phyloP scores from a whole-genome alignment of 768 basidiomycete species.

The Boletus fagicola region DNA sequence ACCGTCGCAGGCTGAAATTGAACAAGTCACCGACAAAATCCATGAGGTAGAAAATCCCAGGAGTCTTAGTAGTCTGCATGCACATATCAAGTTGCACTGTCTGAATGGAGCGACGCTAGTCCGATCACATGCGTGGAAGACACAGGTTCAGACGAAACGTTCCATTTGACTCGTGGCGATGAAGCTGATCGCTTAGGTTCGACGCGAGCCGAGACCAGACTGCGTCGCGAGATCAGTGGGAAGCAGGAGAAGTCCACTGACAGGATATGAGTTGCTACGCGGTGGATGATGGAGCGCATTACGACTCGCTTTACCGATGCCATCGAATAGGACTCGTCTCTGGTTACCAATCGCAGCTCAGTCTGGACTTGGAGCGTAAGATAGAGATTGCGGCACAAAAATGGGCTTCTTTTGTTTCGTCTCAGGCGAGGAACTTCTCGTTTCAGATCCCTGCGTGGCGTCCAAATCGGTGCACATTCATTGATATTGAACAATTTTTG shows the following conservation, averaged over 20 bases:
- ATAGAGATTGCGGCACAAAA: neutral
- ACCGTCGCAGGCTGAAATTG: neutral
- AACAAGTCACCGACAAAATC: neutral
- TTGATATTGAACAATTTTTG: neutral
- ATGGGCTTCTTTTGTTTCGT: neutral
- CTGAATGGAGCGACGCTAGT: neutral
- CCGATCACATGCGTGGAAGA: neutral
- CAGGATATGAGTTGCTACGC: neutral
- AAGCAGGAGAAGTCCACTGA: neutral
- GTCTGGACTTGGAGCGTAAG: neutral
- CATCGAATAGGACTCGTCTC: no score
- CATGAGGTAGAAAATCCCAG: neutral
- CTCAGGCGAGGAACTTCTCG: neutral
- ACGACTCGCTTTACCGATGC: neutral
- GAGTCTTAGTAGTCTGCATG: neutral
- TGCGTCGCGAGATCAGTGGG: neutral
- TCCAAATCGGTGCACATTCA: neutral
- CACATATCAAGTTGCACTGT: neutral
- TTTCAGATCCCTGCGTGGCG: neutral
- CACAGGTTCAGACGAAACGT: neutral
- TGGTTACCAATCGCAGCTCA: no score
- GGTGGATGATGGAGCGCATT: neutral
- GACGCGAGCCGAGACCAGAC: neutral
- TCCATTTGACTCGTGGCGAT: neutral
- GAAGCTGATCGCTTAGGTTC: neutral